A percentile compares a stretch with the other conserved stretches of the same genome.
Evolutionary conservation across 1,284 basidiomycete genomes (phyloP).

Genomic region (Fomitiporia mediterranea): DNA sequence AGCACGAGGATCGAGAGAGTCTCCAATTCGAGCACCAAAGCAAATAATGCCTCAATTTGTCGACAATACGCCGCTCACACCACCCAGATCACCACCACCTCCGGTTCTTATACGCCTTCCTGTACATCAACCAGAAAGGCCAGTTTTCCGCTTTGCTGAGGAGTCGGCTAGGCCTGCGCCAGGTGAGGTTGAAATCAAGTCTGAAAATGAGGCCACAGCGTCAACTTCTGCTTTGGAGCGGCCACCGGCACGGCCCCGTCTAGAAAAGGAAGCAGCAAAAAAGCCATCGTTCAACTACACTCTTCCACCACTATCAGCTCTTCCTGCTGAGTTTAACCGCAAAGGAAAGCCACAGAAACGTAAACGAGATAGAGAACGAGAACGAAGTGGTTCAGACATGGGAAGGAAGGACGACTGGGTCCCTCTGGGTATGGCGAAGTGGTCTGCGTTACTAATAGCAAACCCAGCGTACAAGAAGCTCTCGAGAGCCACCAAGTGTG

Average conservation of each 20-base stretch:
- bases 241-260: neutral
- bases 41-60: neutral
- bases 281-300: constrained; percentile 41
- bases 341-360: constrained; percentile 55
- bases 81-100: constrained; percentile 17
- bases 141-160: constrained; percentile 4
- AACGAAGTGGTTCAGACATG: constrained; percentile 33
- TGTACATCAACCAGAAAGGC: constrained; percentile 3
- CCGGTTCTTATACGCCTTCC: constrained; percentile 15
- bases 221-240: neutral
- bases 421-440: constrained; percentile 64
- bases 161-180: neutral
- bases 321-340: constrained; percentile 61
- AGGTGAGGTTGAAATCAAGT: neutral
- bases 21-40: neutral
- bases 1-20: neutral
- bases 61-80: constrained; percentile 7
- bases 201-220: neutral
- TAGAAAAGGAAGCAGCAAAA: constrained; percentile 30
- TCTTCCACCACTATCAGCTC: constrained; percentile 53
- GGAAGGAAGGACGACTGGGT: constrained; percentile 57
- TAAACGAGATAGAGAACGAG: constrained; percentile 49
- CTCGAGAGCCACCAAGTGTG: constrained; percentile 63
- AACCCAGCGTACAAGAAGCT: constrained; percentile 72
- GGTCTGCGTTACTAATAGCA: constrained; percentile 63